Evolutionary conservation across 2,329 filamentous ascomycete genomes (phyloP), one percentile per base, ranked within the genome.

Genomic region (Cytospora schulzeri): DNA sequence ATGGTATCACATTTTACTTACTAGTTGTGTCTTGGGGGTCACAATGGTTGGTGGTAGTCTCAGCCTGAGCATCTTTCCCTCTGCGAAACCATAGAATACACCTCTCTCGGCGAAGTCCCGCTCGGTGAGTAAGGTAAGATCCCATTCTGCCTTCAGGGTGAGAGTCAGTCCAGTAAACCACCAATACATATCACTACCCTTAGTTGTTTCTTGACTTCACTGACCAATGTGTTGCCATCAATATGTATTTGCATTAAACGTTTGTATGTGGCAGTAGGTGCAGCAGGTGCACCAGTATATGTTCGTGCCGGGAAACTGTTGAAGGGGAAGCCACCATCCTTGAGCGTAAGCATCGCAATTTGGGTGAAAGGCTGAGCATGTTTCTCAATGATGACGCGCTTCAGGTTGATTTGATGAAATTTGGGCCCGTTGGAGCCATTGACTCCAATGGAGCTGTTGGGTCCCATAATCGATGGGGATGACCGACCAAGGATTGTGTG

Each of bases 241-340:
- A 64, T 57, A 52, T 66, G 62, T 9, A 66, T 31, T 17, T 66
- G 57, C 62, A 66, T 61, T 4, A 64, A 5, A 12, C 51, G 57
- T 17, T 56, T 58, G 14, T 56, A 7, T n/a, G 22, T 24, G 3
- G 19, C 11, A 24, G n/a, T 9, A 48, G n/a, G 4, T 48, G n/a
- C n/a, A 24, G 45, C 5, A 48, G n/a, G 4, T 48, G n/a, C n/a
- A 24, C n/a, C 5, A 9, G n/a, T 24, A 24, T 7, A 19, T n/a
- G 5, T 12, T 14, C 4, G n/a, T 24, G 45, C n/a, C 1, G n/a
- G n/a, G 19, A 14, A 24, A 24, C 45, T 11, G 45, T n/a, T 14
- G 45, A 48, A 48, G n/a, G 45, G 22, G n/a, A 9, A 17, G 2
- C 50, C 28, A 15, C 53, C 45, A 8, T 64, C 22, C 29, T 22